Evolutionary conservation across 495 filamentous ascomycete species (phyloP), one percentile per base, ranked within the genome.

Genomic region (Tuber calosporum): DNA sequence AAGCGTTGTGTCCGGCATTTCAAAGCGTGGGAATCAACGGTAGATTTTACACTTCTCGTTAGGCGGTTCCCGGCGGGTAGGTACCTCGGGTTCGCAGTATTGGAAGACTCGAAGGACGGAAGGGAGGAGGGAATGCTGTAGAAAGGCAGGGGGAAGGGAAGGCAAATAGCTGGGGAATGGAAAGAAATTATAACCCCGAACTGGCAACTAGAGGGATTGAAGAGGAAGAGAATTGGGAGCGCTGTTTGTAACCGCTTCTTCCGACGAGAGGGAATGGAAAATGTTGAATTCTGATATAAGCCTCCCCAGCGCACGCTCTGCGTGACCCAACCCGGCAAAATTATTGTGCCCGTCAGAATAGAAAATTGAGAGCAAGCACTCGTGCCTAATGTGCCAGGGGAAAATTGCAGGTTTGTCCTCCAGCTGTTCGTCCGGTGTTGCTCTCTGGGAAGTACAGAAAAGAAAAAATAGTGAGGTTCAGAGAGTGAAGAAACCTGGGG

Each of bases 1-100:
- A 62, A 62, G 53, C 53, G 53, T 62, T 62, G 53, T 34, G 53
- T 62, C 26, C 53, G 53, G 53, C 53, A 62, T 62, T 62, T 62
- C 53, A 62, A 62, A 62, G 53, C 30, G 53, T 62, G 53, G 53
- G 53, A 7, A 62, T 62, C 26, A 62, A 17, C 53, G 26, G 26
- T 34, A 62, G 34, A 62, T 34, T 34, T 34, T 62, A 62, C 53
- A 62, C 53, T 62, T 62, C 34, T 62, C 53, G 53, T 62, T 15
- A 13, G 34, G 53, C 19, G 53, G 26, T 62, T 62, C 53, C 53
- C 53, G 53, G 53, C 53, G 53, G 53, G 53, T 62, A 62, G 53
- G 26, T 62, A 7, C 53, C 30, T 62, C 53, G 13, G 26, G 53
- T 62, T 62, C 53, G 53, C 1, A 17, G 26, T 17, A 30, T 62